Evolutionary conservation across 2,329 filamentous ascomycete species (phyloP), one percentile per base, ranked within the genome.

Genomic region (Fusarium virguliforme): DNA sequence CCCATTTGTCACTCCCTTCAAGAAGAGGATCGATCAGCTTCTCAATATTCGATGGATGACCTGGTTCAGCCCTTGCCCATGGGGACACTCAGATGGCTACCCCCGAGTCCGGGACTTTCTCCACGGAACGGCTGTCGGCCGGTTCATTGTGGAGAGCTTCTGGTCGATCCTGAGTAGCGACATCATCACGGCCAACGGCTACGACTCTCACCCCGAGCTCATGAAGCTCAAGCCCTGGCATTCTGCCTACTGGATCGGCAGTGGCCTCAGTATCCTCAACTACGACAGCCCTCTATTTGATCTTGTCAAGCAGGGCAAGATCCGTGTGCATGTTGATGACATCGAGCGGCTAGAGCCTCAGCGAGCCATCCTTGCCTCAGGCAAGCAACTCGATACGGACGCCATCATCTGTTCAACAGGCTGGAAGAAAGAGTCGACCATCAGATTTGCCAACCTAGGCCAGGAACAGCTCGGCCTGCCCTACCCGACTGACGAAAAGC

Each of bases 31-130:
- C 0, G 90, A 92, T 74, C 87, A 89, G 69, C 80, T 92, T 0
- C 58, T 77, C 0, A 74, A 69, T 26, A 74, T 86, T 0, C 86
- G 91, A 0, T 85, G 89, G 67, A 79, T 92, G 68, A 89, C 86
- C 0, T 92, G 89, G 86, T 87, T 93, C 75, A 88, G 85, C 22
- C 90, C 91, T 0, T 92, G 90, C 69, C 85, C 89, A 2, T 93
- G 89, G 88, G 89, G 88, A 2, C 79, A 81, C 3, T 85, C 83
- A 9, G 87, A 88, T 66, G 88, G 87, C 1, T 87, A 81, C 53
- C 81, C 84, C 7, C 78, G 77, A n/a, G 75, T 86, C 0, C 80
- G 86, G 3, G 75, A 76, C 4, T 85, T 88, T 53, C 74, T 90
- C 3, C 87, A 90, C 55, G 80, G 82, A 3, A 89, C 85, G 0